These are phyloP conservation scores for Porogramme epimiltina DNA, from an alignment of 1,284 basidiomycete genomes.

Conservation along the genomic window DNA sequence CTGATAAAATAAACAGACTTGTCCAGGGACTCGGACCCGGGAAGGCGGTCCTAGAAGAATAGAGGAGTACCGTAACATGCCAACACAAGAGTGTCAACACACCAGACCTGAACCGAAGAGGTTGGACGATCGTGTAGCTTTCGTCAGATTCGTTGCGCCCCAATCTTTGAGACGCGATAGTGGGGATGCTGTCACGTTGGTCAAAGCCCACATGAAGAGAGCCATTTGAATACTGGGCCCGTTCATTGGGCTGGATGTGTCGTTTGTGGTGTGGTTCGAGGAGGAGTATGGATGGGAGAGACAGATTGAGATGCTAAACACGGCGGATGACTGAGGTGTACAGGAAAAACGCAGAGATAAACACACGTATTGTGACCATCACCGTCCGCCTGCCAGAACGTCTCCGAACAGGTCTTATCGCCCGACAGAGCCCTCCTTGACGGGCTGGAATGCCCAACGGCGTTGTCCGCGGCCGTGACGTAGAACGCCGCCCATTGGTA, in stretches of 20 bases:
- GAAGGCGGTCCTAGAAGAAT: slow-evolving; percentile 35
- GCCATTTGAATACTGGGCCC: no score
- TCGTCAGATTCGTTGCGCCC: slow-evolving; percentile 34
- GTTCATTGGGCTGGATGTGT: no score
- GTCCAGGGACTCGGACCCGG: slow-evolving; percentile 39
- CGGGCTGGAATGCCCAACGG: slow-evolving; percentile 37
- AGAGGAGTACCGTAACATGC: background rate
- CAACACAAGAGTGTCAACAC: background rate
- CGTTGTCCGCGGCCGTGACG: slow-evolving; percentile 31
- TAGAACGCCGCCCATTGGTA: slow-evolving; percentile 46
- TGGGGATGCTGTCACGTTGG: slow-evolving; percentile 43
- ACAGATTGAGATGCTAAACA: slow-evolving; percentile 40
- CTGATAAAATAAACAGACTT: slow-evolving; percentile 38
- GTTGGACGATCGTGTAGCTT: slow-evolving; percentile 27
- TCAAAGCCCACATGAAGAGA: slow-evolving; percentile 45
- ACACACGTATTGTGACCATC: slow-evolving; percentile 43
- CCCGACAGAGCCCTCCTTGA: slow-evolving; percentile 31
- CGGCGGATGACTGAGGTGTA: background rate
- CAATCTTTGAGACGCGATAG: slow-evolving; percentile 39
- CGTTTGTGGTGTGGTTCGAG: no score
- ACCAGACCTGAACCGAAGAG: slow-evolving; percentile 32
- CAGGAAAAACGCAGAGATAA: background rate
- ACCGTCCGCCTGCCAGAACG: slow-evolving; percentile 40
- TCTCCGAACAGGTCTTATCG: slow-evolving; percentile 33
- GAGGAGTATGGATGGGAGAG: slow-evolving; percentile 42